Evolutionary conservation across 305 asterid genomes (phyloP).

Genomic region (Nicotiana rustica): DNA sequence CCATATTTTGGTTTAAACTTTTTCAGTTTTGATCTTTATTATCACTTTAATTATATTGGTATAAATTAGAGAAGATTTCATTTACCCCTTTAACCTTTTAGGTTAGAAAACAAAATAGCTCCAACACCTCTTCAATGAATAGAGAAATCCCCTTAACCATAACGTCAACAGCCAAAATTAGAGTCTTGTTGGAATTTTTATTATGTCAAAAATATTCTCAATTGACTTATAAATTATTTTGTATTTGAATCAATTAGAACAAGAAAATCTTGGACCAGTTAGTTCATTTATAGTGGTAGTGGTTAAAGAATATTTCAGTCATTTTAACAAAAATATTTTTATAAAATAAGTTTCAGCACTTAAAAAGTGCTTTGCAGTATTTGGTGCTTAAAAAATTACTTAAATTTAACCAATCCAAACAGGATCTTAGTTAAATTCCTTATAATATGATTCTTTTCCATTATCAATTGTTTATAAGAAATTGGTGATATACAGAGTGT

Average conservation of each 20-base stretch:
- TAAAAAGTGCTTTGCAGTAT: no score
- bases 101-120: background rate
- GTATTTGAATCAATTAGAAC: background rate
- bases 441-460: no score
- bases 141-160: background rate
- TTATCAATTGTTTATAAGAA: no score
- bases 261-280: background rate
- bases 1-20: background rate
- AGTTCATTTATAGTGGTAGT: background rate
- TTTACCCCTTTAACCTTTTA: background rate
- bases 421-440: no score
- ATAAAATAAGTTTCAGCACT: no score
- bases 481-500: no score
- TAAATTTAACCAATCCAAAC: background rate
- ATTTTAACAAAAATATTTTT: no score
- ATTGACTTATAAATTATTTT: no score
- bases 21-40: background rate
- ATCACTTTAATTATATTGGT: background rate
- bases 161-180: background rate
- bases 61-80: background rate
- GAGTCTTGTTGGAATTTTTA: background rate
- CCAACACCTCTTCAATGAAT: background rate
- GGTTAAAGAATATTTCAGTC: no score
- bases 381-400: background rate
- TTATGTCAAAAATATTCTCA: background rate